Evolutionary conservation across 768 basidiomycete species (phyloP).

Genomic region (Tylopilus intermedius): DNA sequence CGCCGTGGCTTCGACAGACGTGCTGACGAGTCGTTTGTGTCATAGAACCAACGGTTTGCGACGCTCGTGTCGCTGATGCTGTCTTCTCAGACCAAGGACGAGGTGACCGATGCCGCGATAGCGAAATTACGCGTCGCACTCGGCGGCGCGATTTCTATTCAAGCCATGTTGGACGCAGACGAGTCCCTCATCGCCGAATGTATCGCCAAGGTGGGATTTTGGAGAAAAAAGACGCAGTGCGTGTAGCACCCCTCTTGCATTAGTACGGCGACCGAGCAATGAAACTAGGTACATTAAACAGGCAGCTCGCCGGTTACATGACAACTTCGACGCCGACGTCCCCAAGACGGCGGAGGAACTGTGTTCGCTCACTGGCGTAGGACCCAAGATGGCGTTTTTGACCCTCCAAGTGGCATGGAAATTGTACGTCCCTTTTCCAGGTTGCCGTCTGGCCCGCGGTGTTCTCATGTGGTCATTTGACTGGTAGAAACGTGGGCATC

Average conservation of each 20-base stretch:
- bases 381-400: constrained; percentile 89
- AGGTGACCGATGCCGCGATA: constrained; percentile 79
- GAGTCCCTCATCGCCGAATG: constrained; percentile 61
- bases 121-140: constrained; percentile 64
- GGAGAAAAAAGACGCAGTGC: constrained; percentile 81
- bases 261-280: neutral
- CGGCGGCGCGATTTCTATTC: constrained; percentile 74
- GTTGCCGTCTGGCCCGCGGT: neutral
- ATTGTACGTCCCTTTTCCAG: constrained; percentile 43
- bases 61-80: constrained; percentile 92
- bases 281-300: constrained; percentile 62
- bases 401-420: constrained; percentile 82
- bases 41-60: constrained; percentile 67
- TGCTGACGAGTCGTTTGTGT: too few species aligned
- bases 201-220: constrained; percentile 89
- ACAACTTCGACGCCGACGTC: constrained; percentile 77
- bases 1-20: too few species aligned
- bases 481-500: constrained; percentile 75
- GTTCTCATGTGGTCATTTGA: neutral
- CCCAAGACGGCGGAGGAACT: constrained; percentile 87
- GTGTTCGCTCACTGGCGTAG: constrained; percentile 84
- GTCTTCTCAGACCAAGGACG: constrained; percentile 92
- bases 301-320: constrained; percentile 61
- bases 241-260: neutral
- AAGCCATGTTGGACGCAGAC: constrained; percentile 62